These are phyloP conservation scores for Calocybe indica DNA, from an alignment of 768 basidiomycete genomes.

Conservation along the genomic window DNA sequence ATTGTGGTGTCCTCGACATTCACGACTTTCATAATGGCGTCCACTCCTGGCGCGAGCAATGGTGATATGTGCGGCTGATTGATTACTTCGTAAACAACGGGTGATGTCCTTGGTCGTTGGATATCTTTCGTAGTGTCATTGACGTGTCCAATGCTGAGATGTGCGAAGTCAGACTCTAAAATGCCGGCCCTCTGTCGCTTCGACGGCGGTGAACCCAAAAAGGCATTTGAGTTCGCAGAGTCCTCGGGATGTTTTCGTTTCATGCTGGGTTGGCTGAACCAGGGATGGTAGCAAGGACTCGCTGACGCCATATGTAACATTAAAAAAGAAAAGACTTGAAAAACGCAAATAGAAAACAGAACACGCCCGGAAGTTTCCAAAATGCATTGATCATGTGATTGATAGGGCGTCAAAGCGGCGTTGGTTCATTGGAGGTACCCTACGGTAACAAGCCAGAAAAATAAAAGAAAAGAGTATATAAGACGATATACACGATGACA, in stretches of 20 bases:
- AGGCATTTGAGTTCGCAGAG: constrained; percentile 9
- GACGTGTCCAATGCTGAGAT: constrained; percentile 30
- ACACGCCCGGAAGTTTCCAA: constrained; percentile 7
- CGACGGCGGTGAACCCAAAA: constrained; percentile 16
- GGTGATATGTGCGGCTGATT: too few species aligned
- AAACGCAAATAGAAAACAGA: neutral
- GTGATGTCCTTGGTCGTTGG: too few species aligned
- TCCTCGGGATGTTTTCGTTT: constrained; percentile 28
- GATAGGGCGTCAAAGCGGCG: neutral
- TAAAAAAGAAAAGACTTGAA: neutral
- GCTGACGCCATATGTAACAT: constrained; percentile 5
- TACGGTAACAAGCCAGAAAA: neutral
- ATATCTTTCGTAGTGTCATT: too few species aligned
- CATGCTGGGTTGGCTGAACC: constrained; percentile 30
- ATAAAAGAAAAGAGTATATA: constrained; percentile 8
- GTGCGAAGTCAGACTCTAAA: constrained; percentile 54
- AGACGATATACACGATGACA: constrained; percentile 5
- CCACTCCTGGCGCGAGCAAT: too few species aligned
- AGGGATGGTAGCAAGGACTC: constrained; percentile 33
- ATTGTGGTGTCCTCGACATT: constrained; percentile 34
- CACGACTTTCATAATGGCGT: too few species aligned
- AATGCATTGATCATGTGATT: constrained; percentile 9
- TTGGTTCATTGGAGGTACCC: neutral
- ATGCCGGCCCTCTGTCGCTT: constrained; percentile 45
- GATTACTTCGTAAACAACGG: too few species aligned